phyloP scores from a whole-genome alignment of 148 eudicot genomes.

The Fagopyrum esculentum region DNA sequence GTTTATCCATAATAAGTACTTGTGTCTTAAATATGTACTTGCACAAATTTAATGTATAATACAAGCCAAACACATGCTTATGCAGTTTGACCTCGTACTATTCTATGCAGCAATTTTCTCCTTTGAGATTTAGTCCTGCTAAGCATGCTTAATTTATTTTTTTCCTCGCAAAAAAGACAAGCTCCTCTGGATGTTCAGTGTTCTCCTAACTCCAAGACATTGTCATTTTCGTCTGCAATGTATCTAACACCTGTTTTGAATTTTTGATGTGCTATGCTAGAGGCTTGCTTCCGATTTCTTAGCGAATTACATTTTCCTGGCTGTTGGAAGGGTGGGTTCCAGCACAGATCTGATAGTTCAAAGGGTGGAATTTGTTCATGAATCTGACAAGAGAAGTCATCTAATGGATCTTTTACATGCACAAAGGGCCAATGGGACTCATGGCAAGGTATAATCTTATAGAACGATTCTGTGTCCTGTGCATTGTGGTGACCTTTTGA shows the following conservation, averaged over 20 bases:
- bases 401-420: constrained; percentile 83
- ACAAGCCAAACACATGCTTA: no score
- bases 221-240: neutral
- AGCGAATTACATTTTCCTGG: constrained; percentile 57
- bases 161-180: neutral
- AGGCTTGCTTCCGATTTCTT: constrained; percentile 79
- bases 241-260: neutral
- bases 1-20: no score
- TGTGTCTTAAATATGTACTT: no score
- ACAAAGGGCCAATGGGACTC: constrained; percentile 49
- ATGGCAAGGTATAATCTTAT: constrained; percentile 42
- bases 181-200: neutral
- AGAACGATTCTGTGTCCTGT: neutral
- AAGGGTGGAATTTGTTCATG: constrained; percentile 72
- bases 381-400: constrained; percentile 79
- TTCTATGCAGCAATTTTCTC: neutral
- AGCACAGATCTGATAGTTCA: constrained; percentile 77
- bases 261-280: constrained; percentile 33
- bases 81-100: neutral
- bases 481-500: neutral
- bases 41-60: no score
- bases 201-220: neutral
- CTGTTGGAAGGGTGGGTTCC: constrained; percentile 86
- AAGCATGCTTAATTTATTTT: neutral
- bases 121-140: neutral